Base-by-base conservation (phyloP, 208 protist genomes). In the Eutreptiella sp. region DNA sequence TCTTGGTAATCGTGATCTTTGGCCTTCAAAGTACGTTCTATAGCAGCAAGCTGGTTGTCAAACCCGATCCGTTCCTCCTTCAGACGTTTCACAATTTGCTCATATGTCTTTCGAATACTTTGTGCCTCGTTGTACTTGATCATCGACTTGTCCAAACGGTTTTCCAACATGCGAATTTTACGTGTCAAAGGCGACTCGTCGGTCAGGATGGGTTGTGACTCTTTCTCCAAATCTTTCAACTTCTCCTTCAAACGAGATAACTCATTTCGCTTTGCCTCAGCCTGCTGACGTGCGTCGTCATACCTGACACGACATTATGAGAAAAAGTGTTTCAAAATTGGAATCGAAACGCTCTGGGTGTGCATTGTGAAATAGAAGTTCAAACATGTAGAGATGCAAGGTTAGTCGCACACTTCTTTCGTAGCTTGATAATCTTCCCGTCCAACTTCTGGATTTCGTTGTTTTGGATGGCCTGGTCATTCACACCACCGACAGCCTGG, bases 111-210 rank as follows among this genome's bases (percentile, higher is more conserved):
- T 27, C 75, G 43, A 24, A 96, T 84, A 9, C 65, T 64, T 24
- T 72, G 53, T 1, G 87, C 81, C 38, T 80, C 79, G 52, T 86
- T 80, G 71, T 90, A 92, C 72, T 91, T 81, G 24, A 75, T 76
- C 32, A 93, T 78, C 0, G 89, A 68, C 7, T 87, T 84, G 63
- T 96, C 83, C 0, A 96, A 67, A 27, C 70, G 63, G 34, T 88
- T 90, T 68, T 96, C 92, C 2, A 96, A 70, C 11, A 65, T 75
- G 32, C 88, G 73, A 43, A 94, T 90, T 35, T 88, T 76, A 36
- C 85, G 70, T 9, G 74, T 75, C 9, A 87, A 53, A n/a, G 79
- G 65, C 1, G 55, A 45, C 36, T 77, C 81, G 7, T 75, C 76
- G 0, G 63, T 57, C n/a, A 66, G 46, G 33, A 72, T 33, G 0